These are phyloP conservation scores for Panellus pusillus DNA, from an alignment of 768 basidiomycete species.

Conservation along the genomic window DNA sequence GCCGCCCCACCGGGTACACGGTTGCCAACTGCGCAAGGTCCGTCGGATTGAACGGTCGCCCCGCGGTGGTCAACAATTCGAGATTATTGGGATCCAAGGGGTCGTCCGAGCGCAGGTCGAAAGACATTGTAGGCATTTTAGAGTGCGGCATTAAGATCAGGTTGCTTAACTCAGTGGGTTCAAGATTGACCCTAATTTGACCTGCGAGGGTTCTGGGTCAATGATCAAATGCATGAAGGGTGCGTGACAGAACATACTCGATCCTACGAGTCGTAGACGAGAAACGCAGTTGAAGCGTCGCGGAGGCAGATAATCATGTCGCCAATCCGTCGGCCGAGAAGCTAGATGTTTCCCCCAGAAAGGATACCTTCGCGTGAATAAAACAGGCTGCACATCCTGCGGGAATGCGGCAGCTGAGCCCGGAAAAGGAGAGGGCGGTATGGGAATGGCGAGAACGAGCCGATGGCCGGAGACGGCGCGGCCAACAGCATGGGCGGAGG, in stretches of 20 bases:
- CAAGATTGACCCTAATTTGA: slow-evolving; percentile 3
- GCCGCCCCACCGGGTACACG: slow-evolving; percentile 42
- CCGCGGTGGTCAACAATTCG: slow-evolving; percentile 42
- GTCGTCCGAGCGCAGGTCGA: slow-evolving; percentile 47
- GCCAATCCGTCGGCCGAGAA: slow-evolving; percentile 17
- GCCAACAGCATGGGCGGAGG: not conserved
- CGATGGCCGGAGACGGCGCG: not conserved
- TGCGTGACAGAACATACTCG: not conserved
- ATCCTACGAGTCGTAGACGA: not conserved
- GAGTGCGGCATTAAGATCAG: slow-evolving; percentile 17
- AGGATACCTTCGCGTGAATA: slow-evolving; percentile 2
- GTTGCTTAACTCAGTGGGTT: slow-evolving; percentile 11
- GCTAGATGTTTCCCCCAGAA: slow-evolving; percentile 8
- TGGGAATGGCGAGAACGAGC: not conserved
- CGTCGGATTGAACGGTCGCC: slow-evolving; percentile 41
- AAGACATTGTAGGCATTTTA: slow-evolving; percentile 11
- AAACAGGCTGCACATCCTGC: not conserved
- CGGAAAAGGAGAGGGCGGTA: not conserved
- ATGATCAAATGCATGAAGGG: not conserved
- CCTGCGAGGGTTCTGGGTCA: not conserved
- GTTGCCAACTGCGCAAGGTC: slow-evolving; percentile 59
- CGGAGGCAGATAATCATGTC: slow-evolving; percentile 13
- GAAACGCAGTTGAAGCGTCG: slow-evolving; percentile 7
- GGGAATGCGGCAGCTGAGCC: not conserved
- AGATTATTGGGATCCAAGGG: slow-evolving; percentile 33